A percentile compares a stretch with the other conserved stretches of the same genome.
Evolutionary conservation across 768 basidiomycete genomes (phyloP).

Genomic region (Mycena albidolilacea): DNA sequence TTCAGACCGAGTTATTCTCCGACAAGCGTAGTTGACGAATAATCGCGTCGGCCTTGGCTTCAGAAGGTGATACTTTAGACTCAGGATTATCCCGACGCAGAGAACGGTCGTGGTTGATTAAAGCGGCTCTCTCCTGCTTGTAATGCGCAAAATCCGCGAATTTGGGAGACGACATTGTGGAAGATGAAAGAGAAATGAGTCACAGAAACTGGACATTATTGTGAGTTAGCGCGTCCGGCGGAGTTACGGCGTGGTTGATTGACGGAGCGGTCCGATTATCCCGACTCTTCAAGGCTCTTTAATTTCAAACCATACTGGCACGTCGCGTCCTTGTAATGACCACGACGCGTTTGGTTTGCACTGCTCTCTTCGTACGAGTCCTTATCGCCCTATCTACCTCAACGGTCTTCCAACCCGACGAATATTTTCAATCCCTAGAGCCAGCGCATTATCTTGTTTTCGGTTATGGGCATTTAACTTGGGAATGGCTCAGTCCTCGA

Average conservation of each 20-base stretch:
- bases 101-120: slow-evolving; percentile 63
- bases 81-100: slow-evolving; percentile 63
- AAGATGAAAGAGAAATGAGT: neutral
- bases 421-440: slow-evolving; percentile 96
- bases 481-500: slow-evolving; percentile 88
- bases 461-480: slow-evolving; percentile 93
- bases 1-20: slow-evolving; percentile 57
- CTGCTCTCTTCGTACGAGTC: slow-evolving; percentile 68
- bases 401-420: slow-evolving; percentile 97
- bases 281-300: neutral
- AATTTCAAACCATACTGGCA: neutral
- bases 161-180: slow-evolving; percentile 9
- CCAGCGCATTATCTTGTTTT: slow-evolving; percentile 92
- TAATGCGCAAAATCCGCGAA: slow-evolving; percentile 47
- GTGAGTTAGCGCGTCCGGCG: no score
- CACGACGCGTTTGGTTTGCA: slow-evolving; percentile 21
- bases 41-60: slow-evolving; percentile 70
- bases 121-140: slow-evolving; percentile 48
- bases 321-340: slow-evolving; percentile 3
- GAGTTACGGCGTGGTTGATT: no score
- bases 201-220: no score
- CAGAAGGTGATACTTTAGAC: slow-evolving; percentile 50
- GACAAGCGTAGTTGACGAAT: slow-evolving; percentile 66
- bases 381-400: slow-evolving; percentile 77
- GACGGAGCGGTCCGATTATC: neutral